Conservation (phyloP, 495 filamentous ascomycete genomes). For the Acidomyces sp. region DNA sequence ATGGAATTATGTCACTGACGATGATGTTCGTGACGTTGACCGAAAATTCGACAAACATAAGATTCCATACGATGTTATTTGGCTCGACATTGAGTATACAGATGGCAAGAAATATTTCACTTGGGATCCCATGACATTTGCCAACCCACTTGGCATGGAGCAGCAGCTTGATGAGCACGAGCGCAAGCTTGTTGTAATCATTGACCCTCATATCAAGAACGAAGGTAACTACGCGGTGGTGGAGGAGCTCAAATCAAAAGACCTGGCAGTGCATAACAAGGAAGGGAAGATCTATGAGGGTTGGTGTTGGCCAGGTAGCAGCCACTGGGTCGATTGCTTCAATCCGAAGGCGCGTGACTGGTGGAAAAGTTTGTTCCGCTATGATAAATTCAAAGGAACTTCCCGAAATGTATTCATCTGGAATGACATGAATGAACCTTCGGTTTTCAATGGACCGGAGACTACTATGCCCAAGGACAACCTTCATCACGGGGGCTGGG, state of each 20-base stretch:
- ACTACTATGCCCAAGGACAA: slow-evolving; percentile 98
- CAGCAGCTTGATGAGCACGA: slow-evolving; percentile 70
- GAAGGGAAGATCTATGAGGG: slow-evolving; percentile 81
- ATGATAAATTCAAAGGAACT: slow-evolving; percentile 70
- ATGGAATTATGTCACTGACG: slow-evolving; percentile 96
- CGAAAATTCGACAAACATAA: slow-evolving; percentile 87
- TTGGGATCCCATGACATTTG: slow-evolving; percentile 80
- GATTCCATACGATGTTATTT: slow-evolving; percentile 96
- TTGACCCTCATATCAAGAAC: slow-evolving; percentile 97
- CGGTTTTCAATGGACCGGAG: slow-evolving; percentile 95
- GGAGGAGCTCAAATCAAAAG: slow-evolving; percentile 70
- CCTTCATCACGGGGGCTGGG: slow-evolving; percentile 80
- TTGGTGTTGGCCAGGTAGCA: slow-evolving; percentile 96
- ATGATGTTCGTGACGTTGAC: slow-evolving; percentile 92
- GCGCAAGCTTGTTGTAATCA: slow-evolving; percentile 84
- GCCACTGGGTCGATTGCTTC: slow-evolving; percentile 91
- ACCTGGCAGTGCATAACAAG: slow-evolving; percentile 74
- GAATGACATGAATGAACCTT: slow-evolving; percentile 99
- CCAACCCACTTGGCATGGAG: slow-evolving; percentile 73
- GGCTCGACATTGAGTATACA: slow-evolving; percentile 95
- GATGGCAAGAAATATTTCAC: slow-evolving; percentile 96
- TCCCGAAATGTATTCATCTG: slow-evolving; percentile 79
- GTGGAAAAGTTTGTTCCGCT: slow-evolving; percentile 83
- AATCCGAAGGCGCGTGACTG: slow-evolving; percentile 74
- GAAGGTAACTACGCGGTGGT: slow-evolving; percentile 59